These are phyloP conservation scores for Dendrobium catenatum DNA, from an alignment of 106 monocot species.

Conservation along the genomic window DNA sequence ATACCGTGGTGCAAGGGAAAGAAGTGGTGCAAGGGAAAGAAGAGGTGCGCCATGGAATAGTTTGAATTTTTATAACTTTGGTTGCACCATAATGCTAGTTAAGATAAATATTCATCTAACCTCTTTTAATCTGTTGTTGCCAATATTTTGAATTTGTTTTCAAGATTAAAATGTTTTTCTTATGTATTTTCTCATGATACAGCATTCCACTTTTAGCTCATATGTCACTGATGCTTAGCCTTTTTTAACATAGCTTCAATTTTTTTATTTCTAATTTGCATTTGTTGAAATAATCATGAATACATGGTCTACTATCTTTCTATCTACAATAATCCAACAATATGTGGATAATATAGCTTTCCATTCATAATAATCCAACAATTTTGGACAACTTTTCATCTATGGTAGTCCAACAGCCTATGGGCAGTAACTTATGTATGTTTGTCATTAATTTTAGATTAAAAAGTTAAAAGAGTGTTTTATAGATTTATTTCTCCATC, in stretches of 20 bases:
- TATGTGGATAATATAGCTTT: too few relatives aligned
- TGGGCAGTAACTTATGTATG: too few relatives aligned
- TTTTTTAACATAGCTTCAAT: background rate
- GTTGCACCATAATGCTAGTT: background rate
- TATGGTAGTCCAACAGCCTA: too few relatives aligned
- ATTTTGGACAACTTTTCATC: too few relatives aligned
- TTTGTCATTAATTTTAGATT: too few relatives aligned
- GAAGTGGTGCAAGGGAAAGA: constrained; percentile 54
- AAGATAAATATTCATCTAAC: background rate
- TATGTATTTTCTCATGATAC: background rate
- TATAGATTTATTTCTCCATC: too few relatives aligned
- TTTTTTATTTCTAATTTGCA: background rate
- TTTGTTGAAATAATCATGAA: too few relatives aligned
- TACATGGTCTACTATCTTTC: too few relatives aligned
- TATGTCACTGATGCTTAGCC: background rate
- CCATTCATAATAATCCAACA: too few relatives aligned
- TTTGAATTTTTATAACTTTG: background rate
- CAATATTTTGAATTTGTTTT: background rate
- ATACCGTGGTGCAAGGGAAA: constrained; percentile 60
- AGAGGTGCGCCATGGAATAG: constrained; percentile 31
- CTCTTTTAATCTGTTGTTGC: too few relatives aligned
- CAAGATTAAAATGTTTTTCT: background rate
- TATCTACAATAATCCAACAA: too few relatives aligned
- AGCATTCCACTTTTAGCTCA: background rate
- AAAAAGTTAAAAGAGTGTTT: too few relatives aligned